Evolutionary conservation across 2,329 filamentous ascomycete species (phyloP).

Genomic region (Ascosphaera apis): DNA sequence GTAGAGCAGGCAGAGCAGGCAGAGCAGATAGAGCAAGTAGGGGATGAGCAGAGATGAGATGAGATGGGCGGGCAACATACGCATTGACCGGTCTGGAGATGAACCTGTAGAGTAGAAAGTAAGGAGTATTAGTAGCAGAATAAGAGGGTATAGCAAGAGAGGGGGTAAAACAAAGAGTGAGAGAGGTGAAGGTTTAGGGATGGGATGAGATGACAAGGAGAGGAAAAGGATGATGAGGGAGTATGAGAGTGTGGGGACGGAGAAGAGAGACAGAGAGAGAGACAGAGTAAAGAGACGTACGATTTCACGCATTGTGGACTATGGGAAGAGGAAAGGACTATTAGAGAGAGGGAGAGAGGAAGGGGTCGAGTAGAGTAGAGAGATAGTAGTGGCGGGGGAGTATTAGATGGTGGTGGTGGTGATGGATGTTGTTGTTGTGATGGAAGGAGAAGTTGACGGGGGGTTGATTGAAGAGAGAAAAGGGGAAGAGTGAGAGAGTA

Average conservation of each 20-base stretch:
- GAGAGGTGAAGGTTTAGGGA: constrained; percentile 10
- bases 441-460: constrained; percentile 1
- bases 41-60: too few species aligned
- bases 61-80: too few species aligned
- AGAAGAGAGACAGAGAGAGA: constrained; percentile 14
- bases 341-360: too few species aligned
- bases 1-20: constrained; percentile 1
- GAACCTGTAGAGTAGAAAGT: constrained; percentile 49
- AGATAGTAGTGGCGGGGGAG: too few species aligned
- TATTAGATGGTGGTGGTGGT: constrained; percentile 6
- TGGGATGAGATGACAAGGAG: constrained; percentile 9
- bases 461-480: constrained; percentile 5
- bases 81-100: constrained; percentile 99
- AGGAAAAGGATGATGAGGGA: constrained; percentile 6
- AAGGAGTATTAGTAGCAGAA: constrained; percentile 10
- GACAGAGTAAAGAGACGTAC: constrained; percentile 26
- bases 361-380: too few species aligned
- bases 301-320: constrained; percentile 48
- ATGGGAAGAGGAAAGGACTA: constrained; percentile 5
- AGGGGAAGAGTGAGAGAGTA: constrained; percentile 4
- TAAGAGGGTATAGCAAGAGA: constrained; percentile 1
- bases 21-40: too few species aligned
- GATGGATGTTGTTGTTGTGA: constrained; percentile 3
- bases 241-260: background rate
- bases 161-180: constrained; percentile 1